phyloP scores from a whole-genome alignment of 2,329 filamentous ascomycete species.

The Aspergillus glaucus region DNA sequence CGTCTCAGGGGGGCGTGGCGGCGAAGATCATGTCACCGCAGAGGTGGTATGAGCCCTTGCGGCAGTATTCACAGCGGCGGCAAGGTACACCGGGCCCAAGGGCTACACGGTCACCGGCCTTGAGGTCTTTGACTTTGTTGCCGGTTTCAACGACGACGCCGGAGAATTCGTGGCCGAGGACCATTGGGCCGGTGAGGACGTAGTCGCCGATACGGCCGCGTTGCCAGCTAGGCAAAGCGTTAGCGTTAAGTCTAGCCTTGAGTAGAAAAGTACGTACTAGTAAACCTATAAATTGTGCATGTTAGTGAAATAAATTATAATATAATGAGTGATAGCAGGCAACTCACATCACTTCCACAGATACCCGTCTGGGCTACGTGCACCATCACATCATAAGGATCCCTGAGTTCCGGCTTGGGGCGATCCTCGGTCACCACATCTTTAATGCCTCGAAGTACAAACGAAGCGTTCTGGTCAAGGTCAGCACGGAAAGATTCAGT shows the following conservation, averaged over 20 bases:
- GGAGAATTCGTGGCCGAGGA: background rate
- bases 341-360: conserved; percentile 37
- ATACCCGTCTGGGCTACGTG: conserved; percentile 42
- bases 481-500: too few relatives aligned
- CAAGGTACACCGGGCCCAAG: background rate
- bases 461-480: conserved; percentile 22
- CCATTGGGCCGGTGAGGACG: conserved; percentile 23
- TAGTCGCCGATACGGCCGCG: conserved; percentile 42
- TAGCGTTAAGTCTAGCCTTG: too few relatives aligned
- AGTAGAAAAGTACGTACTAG: conserved; percentile 27
- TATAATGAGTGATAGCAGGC: background rate
- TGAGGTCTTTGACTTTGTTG: background rate
- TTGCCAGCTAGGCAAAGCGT: conserved; percentile 11
- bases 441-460: conserved; percentile 43
- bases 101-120: background rate
- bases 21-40: background rate
- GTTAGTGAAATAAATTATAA: background rate
- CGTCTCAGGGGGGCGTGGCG: background rate
- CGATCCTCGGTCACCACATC: conserved; percentile 43
- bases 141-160: background rate
- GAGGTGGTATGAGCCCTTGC: background rate
- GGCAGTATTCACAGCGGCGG: background rate
- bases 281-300: background rate
- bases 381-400: conserved; percentile 36
- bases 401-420: conserved; percentile 31